Conservation (phyloP, 1,139 yeast species). For the Debaryomyces udenii region DNA sequence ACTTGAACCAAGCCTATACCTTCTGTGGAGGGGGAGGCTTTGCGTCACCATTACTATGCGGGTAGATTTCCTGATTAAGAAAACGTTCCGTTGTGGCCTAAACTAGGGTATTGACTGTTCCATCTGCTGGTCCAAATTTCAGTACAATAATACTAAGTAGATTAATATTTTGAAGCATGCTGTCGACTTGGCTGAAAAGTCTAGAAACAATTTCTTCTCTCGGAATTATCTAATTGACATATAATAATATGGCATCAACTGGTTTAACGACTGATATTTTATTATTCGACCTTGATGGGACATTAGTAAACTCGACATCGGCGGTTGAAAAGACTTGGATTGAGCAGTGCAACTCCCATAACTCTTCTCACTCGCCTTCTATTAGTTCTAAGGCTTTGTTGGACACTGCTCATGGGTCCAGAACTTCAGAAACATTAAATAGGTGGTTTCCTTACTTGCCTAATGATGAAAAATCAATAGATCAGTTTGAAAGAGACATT, state of each 20-base stretch:
- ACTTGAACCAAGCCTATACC: no score
- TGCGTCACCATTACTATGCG: no score
- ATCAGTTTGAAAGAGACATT: constrained; percentile 20
- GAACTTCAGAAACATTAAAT: constrained; percentile 21
- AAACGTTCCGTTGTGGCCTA: no score
- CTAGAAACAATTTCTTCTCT: no score
- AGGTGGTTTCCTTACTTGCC: constrained; percentile 19
- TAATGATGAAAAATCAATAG: constrained; percentile 14
- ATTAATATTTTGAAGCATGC: no score
- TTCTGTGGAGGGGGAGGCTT: no score
- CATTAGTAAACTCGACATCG: constrained; percentile 24
- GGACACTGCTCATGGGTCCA: constrained; percentile 21
- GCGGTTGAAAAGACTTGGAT: constrained; percentile 26
- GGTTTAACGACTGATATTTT: constrained; percentile 6
- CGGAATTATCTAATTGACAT: no score
- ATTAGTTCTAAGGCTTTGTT: constrained; percentile 18
- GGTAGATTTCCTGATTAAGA: no score
- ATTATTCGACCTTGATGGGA: constrained; percentile 27
- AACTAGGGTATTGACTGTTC: no score
- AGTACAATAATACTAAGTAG: no score
- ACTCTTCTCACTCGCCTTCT: constrained; percentile 11
- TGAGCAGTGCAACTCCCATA: constrained; percentile 19
- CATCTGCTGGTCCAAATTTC: no score
- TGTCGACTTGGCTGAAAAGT: no score
- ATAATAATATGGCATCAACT: not conserved